A percentile compares a stretch with the other conserved stretches of the same genome.
Evolutionary conservation across 805 yeast species (phyloP).

Genomic region (Lipomyces sp.): DNA sequence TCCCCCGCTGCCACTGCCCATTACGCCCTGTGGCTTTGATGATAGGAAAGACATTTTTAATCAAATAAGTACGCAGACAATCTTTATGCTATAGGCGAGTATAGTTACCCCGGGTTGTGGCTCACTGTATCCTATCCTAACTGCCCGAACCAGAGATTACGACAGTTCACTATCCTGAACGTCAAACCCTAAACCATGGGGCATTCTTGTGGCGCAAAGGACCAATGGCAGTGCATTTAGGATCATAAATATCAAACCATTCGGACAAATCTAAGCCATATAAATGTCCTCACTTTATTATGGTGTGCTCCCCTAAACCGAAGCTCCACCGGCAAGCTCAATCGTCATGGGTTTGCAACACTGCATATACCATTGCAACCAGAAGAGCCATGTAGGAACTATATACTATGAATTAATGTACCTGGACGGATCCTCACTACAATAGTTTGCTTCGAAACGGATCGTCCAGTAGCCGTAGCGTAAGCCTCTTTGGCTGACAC

Average conservation of each 20-base stretch:
- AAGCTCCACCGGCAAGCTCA: not conserved
- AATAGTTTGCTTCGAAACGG: not conserved
- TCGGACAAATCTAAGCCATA: no score
- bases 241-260: no score
- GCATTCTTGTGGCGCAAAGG: no score
- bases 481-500: no score
- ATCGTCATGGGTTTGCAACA: not conserved
- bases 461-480: no score
- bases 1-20: constrained; percentile 31
- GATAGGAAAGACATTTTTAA: constrained; percentile 33
- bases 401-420: not conserved
- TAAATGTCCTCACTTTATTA: no score
- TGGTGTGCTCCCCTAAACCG: no score
- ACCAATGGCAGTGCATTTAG: no score
- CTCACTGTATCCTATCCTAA: not conserved
- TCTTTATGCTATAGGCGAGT: not conserved
- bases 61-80: not conserved
- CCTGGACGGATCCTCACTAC: not conserved
- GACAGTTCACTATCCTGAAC: no score
- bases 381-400: not conserved
- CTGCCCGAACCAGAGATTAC: no score
- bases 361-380: no score
- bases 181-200: no score
- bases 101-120: not conserved
- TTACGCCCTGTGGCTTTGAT: constrained; percentile 29